Evolutionary conservation across 257 asterid species (phyloP), one percentile per base, ranked within the genome.

Genomic region (Solanum pinnatisectum): DNA sequence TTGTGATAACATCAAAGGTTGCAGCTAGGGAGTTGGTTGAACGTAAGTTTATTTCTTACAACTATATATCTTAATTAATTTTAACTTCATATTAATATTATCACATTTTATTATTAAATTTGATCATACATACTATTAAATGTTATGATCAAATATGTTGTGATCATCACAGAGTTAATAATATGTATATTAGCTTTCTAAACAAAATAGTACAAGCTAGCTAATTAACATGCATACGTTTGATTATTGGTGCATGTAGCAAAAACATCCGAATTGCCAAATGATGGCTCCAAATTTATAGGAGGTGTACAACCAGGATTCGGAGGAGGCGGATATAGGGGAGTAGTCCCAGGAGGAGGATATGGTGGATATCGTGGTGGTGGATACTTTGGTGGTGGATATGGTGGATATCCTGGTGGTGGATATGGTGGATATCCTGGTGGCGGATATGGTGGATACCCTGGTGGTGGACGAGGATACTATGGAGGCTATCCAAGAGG

Each of bases 11-110:
- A 46, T 87, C 87, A 10, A 65, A 84, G 68, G 87, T 84, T 10
- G 83, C 90, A 8, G 88, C 87, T 10, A 84, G 90, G 60, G 84
- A 89, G 10, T 77, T 89, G 36, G 84, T 42, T 23, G 88, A 63
- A 8, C 1, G 87, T 68, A 86, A 33, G 27, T 22, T 81, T 27
- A 18, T 15, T 79, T 44, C 5, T 13, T 18, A 20, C 10, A 20
- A 2, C 46, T 35, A 20, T 36, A 15, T 72, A 4, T 35, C 27
- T 72, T 18, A 1, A 18, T 35, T 35, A 18, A 10, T 4, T 71
- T 30, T 15, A 15, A 30, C 40, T 30, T 3, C 36, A 70, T 25
- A 27, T 67, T 68, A 70, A 70, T 22, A 70, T 14, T 44, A 44
- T 65, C 16, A 65, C 5, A 25, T 59, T 20, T 23, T 63, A 63